phyloP scores from a whole-genome alignment of 2,329 filamentous ascomycete genomes.

The Pseudocercospora ulei region DNA sequence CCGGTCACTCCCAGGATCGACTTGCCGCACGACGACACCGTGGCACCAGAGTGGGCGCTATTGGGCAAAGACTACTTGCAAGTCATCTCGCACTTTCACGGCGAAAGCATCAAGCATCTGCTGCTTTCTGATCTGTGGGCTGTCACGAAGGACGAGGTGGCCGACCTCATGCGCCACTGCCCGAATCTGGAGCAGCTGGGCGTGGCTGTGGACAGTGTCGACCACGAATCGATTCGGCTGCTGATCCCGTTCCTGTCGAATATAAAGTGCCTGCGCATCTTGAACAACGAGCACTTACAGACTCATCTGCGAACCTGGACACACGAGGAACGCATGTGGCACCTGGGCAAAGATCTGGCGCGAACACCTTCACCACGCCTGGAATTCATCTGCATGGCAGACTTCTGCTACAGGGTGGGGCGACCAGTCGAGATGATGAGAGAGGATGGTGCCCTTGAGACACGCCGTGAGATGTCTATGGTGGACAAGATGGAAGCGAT shows the following conservation, averaged over 20 bases:
- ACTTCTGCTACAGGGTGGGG: slow-evolving; percentile 35
- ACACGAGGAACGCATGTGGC: slow-evolving; percentile 30
- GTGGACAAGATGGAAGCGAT: slow-evolving; percentile 35
- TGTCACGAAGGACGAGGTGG: slow-evolving; percentile 43
- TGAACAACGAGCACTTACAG: slow-evolving; percentile 28
- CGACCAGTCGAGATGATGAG: slow-evolving; percentile 20
- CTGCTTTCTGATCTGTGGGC: slow-evolving; percentile 50
- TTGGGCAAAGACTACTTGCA: slow-evolving; percentile 43
- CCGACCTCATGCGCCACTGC: slow-evolving; percentile 45
- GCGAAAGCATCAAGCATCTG: slow-evolving; percentile 46
- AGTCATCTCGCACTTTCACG: slow-evolving; percentile 45
- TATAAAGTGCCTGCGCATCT: slow-evolving; percentile 37
- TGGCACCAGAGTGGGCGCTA: slow-evolving; percentile 27
- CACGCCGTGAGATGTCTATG: slow-evolving; percentile 29
- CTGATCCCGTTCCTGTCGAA: slow-evolving; percentile 36
- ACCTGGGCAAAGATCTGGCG: slow-evolving; percentile 25
- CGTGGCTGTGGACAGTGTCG: slow-evolving; percentile 49
- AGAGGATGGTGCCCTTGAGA: slow-evolving; percentile 24
- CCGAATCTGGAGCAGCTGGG: slow-evolving; percentile 52
- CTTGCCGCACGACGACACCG: slow-evolving; percentile 12
- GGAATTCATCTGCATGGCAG: slow-evolving; percentile 37
- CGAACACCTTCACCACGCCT: slow-evolving; percentile 23
- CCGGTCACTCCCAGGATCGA: slow-evolving; percentile 24
- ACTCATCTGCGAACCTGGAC: slow-evolving; percentile 16
- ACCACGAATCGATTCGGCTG: slow-evolving; percentile 37